Percentiles rank a stretch among this genome's conserved stretches.
Conservation (phyloP, 805 yeast species). For the Wickerhamomyces canadensis region DNA sequence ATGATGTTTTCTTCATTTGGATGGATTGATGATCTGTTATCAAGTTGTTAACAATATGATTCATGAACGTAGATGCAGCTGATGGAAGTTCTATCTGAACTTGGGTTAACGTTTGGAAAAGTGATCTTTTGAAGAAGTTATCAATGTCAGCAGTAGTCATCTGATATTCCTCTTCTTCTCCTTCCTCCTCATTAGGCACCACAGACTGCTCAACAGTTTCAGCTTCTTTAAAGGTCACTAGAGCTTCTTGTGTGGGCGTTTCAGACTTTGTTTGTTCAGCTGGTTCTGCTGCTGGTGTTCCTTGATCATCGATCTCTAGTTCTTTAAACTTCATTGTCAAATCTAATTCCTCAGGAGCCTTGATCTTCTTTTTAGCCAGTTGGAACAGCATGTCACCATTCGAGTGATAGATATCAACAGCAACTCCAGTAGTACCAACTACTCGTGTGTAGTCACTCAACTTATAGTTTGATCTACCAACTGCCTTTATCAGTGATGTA, state of each 20-base stretch:
- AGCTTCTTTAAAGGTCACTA: too few species aligned
- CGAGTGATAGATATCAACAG: constrained; percentile 66
- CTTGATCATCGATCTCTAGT: constrained; percentile 10
- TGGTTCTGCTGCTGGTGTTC: constrained; percentile 2
- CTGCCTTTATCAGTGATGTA: constrained; percentile 64
- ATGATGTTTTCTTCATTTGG: constrained; percentile 72
- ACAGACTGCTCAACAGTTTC: too few species aligned
- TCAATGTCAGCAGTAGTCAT: constrained; percentile 66
- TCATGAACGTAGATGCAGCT: constrained; percentile 68
- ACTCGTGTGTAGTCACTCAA: constrained; percentile 39
- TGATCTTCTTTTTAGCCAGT: constrained; percentile 40
- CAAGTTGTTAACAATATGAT: constrained; percentile 62
- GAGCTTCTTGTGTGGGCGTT: too few species aligned
- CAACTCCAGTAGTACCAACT: constrained; percentile 69
- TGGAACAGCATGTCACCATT: constrained; percentile 59
- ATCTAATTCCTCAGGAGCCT: constrained; percentile 36
- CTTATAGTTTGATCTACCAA: constrained; percentile 57
- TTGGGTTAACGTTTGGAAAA: constrained; percentile 61
- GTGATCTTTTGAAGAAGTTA: constrained; percentile 63
- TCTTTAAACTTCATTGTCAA: constrained; percentile 18
- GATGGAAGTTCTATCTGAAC: constrained; percentile 60
- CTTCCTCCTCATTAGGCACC: too few species aligned
- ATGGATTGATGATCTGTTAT: constrained; percentile 57
- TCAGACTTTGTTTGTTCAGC: constrained; percentile 5
- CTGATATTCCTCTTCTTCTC: constrained; percentile 9